Percentiles rank a stretch among this genome's conserved stretches.
Conservation (phyloP, 768 basidiomycete species). For the Grammothele lineata region DNA sequence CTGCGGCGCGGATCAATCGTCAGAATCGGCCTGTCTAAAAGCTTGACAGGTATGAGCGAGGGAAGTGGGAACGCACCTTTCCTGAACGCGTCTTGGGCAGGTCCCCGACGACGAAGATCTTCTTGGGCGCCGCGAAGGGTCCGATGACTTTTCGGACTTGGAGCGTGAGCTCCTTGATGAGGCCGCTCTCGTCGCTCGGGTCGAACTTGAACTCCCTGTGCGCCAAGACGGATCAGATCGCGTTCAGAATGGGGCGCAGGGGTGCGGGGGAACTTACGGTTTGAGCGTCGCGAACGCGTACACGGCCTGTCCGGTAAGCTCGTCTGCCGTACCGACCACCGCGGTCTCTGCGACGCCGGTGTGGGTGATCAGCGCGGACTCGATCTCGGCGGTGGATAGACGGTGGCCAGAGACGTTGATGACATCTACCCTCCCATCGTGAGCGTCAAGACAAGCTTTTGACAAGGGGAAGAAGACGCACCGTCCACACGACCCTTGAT, state of each 20-base stretch:
- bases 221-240: not conserved
- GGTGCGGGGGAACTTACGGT: no score
- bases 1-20: conserved; percentile 27
- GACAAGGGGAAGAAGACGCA: conserved; percentile 29
- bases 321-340: conserved; percentile 83
- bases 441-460: not conserved
- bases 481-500: conserved; percentile 97
- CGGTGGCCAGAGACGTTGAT: conserved; percentile 99
- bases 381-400: conserved; percentile 95
- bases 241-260: no score
- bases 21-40: not conserved
- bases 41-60: not conserved
- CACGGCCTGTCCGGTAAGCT: conserved; percentile 92
- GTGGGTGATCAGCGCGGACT: conserved; percentile 93
- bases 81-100: conserved; percentile 94
- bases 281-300: conserved; percentile 92
- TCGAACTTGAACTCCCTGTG: conserved; percentile 80
- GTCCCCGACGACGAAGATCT: conserved; percentile 77
- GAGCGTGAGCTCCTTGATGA: conserved; percentile 84
- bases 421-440: conserved; percentile 52
- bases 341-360: conserved; percentile 96
- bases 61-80: conserved; percentile 52
- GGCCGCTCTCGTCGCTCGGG: conserved; percentile 57
- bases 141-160: conserved; percentile 98
- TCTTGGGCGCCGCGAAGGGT: conserved; percentile 96